phyloP scores from a whole-genome alignment of 345 rosid species.

The Rhodamnia argentea region DNA sequence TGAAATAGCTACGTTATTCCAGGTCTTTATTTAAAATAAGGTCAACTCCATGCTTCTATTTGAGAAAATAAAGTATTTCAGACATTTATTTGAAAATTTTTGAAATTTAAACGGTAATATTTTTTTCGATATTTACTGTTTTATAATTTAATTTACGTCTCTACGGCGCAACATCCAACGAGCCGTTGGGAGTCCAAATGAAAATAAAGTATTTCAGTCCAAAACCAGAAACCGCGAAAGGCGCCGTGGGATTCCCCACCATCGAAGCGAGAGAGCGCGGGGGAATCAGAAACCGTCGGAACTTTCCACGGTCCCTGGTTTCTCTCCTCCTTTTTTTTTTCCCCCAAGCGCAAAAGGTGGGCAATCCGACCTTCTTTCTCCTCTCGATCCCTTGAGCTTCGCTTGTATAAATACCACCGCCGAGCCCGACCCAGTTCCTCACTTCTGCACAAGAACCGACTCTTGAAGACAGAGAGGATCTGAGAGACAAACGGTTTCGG shows the following conservation, averaged over 20 bases:
- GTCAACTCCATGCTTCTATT: no score
- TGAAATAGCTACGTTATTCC: no score
- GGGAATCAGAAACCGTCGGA: not conserved
- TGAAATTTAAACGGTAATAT: no score
- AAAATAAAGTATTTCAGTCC: no score
- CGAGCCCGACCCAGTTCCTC: not conserved
- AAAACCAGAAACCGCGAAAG: not conserved
- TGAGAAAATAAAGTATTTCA: no score
- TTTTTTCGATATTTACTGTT: no score
- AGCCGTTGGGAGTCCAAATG: no score
- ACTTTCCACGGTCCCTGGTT: not conserved
- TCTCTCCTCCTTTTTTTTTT: not conserved
- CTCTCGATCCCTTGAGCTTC: not conserved
- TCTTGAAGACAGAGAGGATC: not conserved
- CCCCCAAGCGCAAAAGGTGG: not conserved
- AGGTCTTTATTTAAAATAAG: no score
- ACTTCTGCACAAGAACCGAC: not conserved
- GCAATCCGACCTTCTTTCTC: not conserved
- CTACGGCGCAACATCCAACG: no score
- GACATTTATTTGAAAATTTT: no score
- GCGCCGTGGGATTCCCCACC: not conserved
- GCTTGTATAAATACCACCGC: not conserved
- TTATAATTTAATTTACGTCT: no score
- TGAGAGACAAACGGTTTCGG: not conserved
- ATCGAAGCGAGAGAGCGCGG: not conserved